phyloP scores from a whole-genome alignment of 1,139 yeast genomes.

The Diutina rugosa region DNA sequence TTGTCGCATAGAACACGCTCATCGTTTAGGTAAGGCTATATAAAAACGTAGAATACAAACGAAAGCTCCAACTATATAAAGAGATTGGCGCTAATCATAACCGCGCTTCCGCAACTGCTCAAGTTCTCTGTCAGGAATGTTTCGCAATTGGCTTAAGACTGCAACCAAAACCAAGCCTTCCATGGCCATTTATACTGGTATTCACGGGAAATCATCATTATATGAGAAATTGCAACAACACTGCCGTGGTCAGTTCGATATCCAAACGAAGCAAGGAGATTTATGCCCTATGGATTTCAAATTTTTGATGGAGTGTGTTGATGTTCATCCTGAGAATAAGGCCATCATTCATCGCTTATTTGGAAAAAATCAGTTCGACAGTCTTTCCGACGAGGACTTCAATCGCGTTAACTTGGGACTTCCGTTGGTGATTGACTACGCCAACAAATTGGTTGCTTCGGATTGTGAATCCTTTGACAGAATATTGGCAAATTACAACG shows the following conservation, averaged over 20 bases:
- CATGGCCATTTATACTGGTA: neutral
- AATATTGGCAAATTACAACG: slow-evolving; percentile 28
- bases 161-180: neutral
- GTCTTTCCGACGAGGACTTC: neutral
- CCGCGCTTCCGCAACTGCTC: neutral
- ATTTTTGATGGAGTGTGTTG: neutral
- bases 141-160: neutral
- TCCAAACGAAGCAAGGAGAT: neutral
- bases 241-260: neutral
- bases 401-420: neutral
- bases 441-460: slow-evolving; percentile 37
- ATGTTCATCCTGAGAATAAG: slow-evolving; percentile 2
- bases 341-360: neutral
- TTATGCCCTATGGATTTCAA: neutral
- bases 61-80: neutral
- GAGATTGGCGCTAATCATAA: neutral
- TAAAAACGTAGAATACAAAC: neutral
- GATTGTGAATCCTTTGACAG: slow-evolving; percentile 30
- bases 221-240: neutral
- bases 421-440: slow-evolving; percentile 49
- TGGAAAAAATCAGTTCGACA: neutral
- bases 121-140: neutral
- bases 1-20: neutral
- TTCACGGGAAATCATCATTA: neutral
- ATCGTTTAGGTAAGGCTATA: neutral